Conservation (phyloP, 2,329 filamentous ascomycete species). For the Trichoderma sp. region DNA sequence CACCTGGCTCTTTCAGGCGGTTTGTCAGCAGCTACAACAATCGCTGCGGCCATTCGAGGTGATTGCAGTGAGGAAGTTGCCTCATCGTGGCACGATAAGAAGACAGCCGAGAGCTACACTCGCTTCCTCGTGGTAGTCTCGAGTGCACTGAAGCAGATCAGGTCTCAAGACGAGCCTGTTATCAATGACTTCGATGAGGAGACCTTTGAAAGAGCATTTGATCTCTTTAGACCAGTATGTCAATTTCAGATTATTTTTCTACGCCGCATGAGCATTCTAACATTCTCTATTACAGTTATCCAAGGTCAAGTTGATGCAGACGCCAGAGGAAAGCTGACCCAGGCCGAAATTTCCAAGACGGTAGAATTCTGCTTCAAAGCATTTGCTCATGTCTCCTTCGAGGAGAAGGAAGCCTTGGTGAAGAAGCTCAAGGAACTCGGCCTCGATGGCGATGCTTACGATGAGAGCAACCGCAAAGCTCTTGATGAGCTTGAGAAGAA, state of each 20-base stretch:
- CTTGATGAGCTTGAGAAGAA: slow-evolving; percentile 22
- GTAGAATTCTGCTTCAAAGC: slow-evolving; percentile 38
- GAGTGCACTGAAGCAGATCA: slow-evolving; percentile 42
- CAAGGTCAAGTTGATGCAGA: slow-evolving; percentile 38
- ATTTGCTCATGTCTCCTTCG: slow-evolving; percentile 27
- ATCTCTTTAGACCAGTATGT: slow-evolving; percentile 35
- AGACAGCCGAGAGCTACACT: slow-evolving; percentile 48
- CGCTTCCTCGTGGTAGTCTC: slow-evolving; percentile 43
- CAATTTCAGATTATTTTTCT: not conserved
- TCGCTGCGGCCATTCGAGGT: slow-evolving; percentile 41
- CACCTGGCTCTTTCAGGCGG: slow-evolving; percentile 47
- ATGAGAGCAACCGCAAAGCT: not conserved
- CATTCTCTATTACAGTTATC: slow-evolving; percentile 37
- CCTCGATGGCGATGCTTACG: not conserved
- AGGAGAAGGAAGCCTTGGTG: slow-evolving; percentile 23
- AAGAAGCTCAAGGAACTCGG: slow-evolving; percentile 23
- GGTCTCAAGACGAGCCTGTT: slow-evolving; percentile 39
- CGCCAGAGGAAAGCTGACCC: slow-evolving; percentile 31
- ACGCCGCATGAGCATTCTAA: not conserved
- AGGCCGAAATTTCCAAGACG: slow-evolving; percentile 35
- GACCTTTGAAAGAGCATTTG: slow-evolving; percentile 46
- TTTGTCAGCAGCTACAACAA: slow-evolving; percentile 48
- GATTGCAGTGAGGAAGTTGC: slow-evolving; percentile 41
- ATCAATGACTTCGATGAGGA: slow-evolving; percentile 45
- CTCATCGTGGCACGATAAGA: slow-evolving; percentile 45